Base-by-base conservation (phyloP, 2,329 filamentous ascomycete genomes). In the Fusarium sp. region DNA sequence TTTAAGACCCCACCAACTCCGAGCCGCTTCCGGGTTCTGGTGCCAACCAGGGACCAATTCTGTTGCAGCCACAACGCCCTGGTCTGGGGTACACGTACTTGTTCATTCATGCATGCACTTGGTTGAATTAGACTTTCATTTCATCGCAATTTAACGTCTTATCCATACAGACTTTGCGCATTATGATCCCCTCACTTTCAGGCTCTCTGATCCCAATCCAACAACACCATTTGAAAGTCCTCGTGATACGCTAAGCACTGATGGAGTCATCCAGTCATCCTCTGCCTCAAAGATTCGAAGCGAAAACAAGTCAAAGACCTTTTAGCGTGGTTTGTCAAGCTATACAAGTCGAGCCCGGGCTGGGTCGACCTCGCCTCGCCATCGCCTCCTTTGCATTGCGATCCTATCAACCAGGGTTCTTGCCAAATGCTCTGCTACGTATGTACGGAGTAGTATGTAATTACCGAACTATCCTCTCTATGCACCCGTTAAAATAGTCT, bases 61-160 rank as follows among this genome's bases (percentile, higher is more conserved):
- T 61, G 58, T 57, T 57, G 44, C 62, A 65, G 69, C 64, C 64
- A 69, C 69, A 54, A 37, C 53, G 33, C 43, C 52, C 57, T 29
- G 63, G 68, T 74, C 71, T 66, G 68, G 72, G 72, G 72, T 73
- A 68, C 48, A 55, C n/a, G 26, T 50, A 38, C 60, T 47, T 48
- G 35, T 21, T 64, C 49, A 48, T 55, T 64, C 53, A 42, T 65
- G 57, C 41, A 63, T 63, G 55, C 29, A 35, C 48, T 55, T 57
- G 21, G 39, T 26, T 21, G 31, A 24, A 56, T 42, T 33, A 24
- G 56, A 41, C 31, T 42, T 46, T 35, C 44, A 49, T 50, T 57
- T 61, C 47, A 35, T 43, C 18, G 35, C 29, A 41, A 57, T 60
- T 44, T 60, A 26, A 35, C 13, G 28, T 57, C 38, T 49, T 43